Conservation (phyloP, 345 rosid genomes). For the Sisymbrium altissimum region DNA sequence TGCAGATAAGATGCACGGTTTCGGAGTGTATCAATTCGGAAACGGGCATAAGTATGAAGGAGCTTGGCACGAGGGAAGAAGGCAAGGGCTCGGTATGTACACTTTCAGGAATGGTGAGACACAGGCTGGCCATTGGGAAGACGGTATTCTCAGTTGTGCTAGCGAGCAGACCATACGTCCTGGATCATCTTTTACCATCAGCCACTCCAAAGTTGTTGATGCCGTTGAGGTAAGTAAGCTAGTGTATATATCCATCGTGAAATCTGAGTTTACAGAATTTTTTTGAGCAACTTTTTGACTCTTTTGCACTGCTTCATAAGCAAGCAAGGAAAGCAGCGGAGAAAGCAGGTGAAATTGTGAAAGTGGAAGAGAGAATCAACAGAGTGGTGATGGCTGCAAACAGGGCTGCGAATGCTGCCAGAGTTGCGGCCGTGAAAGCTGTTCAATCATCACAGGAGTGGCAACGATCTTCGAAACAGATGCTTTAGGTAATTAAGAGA, state of each 20-base stretch:
- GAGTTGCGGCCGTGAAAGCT: slow-evolving; percentile 71
- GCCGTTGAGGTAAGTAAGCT: slow-evolving; percentile 63
- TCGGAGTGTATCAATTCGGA: slow-evolving; percentile 62
- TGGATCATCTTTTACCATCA: slow-evolving; percentile 59
- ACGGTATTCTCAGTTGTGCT: slow-evolving; percentile 28
- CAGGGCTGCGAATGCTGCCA: slow-evolving; percentile 72
- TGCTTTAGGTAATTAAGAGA: background rate
- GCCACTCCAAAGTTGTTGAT: slow-evolving; percentile 75
- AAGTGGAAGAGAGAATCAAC: slow-evolving; percentile 58
- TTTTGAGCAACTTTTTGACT: background rate
- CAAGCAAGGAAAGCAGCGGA: slow-evolving; percentile 58
- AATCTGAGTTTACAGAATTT: background rate
- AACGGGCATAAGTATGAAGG: slow-evolving; percentile 72
- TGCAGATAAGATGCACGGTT: slow-evolving; percentile 77
- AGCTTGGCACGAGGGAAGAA: slow-evolving; percentile 80
- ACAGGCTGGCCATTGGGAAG: slow-evolving; percentile 66
- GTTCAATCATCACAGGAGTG: slow-evolving; percentile 42
- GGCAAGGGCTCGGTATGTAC: slow-evolving; percentile 72
- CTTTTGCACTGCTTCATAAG: slow-evolving; percentile 31
- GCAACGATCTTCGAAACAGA: background rate
- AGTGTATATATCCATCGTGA: background rate
- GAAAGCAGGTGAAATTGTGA: slow-evolving; percentile 43
- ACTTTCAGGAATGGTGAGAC: slow-evolving; percentile 64
- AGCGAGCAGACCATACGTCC: slow-evolving; percentile 36
- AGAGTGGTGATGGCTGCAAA: slow-evolving; percentile 59